A percentile compares a stretch with the other conserved stretches of the same genome.
Evolutionary conservation across 805 yeast species (phyloP).

Genomic region (Sungouiozyma ichnusensis): DNA sequence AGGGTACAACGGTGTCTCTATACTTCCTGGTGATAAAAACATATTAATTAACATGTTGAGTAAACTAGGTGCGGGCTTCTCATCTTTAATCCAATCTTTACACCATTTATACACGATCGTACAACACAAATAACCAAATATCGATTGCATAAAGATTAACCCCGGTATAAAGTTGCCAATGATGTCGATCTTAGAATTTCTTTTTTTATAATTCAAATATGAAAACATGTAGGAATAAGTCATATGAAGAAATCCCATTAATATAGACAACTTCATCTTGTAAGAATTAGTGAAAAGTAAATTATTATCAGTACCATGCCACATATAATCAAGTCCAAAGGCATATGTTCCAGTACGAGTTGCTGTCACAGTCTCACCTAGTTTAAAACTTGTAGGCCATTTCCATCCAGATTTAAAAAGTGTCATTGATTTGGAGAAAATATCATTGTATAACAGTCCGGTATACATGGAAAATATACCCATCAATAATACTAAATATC

Average conservation of each 20-base stretch:
- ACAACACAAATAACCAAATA: conserved; percentile 83
- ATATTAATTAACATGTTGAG: conserved; percentile 90
- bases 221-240: conserved; percentile 80
- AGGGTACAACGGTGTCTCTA: conserved; percentile 67
- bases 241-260: conserved; percentile 95
- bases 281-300: conserved; percentile 87
- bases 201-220: conserved; percentile 63
- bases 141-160: conserved; percentile 87
- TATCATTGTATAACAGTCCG: conserved; percentile 86
- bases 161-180: conserved; percentile 94
- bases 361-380: conserved; percentile 63
- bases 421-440: conserved; percentile 85
- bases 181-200: conserved; percentile 65
- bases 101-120: conserved; percentile 90
- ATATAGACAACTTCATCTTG: conserved; percentile 91
- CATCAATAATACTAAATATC: conserved; percentile 86
- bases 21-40: conserved; percentile 87
- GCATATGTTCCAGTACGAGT: conserved; percentile 58
- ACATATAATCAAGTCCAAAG: conserved; percentile 83
- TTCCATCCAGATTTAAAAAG: conserved; percentile 84
- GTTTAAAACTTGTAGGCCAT: conserved; percentile 70
- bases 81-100: conserved; percentile 76
- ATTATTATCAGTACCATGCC: conserved; percentile 97
- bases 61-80: conserved; percentile 79
- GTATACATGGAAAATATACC: conserved; percentile 93